Percentiles rank a stretch among this genome's conserved stretches.
Conservation (phyloP, 768 basidiomycete species). For the Cantharellus cinnabarinus region DNA sequence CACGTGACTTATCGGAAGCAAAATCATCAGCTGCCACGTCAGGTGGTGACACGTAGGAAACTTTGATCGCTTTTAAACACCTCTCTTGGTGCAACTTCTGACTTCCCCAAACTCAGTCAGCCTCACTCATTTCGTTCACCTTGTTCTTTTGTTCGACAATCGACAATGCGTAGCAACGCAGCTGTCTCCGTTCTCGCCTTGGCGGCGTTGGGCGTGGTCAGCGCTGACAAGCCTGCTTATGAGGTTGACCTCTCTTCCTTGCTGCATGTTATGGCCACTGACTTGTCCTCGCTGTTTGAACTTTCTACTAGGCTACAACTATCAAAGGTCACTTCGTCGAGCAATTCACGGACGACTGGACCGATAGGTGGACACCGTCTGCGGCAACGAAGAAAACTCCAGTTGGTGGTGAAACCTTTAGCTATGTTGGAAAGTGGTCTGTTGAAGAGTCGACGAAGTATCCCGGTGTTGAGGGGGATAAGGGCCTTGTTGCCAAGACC, state of each 20-base stretch:
- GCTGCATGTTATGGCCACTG: background rate
- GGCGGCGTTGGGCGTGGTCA: background rate
- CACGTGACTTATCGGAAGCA: too few relatives aligned
- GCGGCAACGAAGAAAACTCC: constrained; percentile 97
- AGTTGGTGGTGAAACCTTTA: constrained; percentile 87
- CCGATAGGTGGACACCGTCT: constrained; percentile 85
- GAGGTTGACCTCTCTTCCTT: background rate
- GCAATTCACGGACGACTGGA: constrained; percentile 86
- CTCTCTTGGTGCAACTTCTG: background rate
- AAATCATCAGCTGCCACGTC: background rate
- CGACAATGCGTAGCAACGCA: background rate
- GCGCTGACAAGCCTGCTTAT: background rate
- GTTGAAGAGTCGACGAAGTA: constrained; percentile 66
- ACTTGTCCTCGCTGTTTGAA: background rate
- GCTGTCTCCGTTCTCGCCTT: background rate
- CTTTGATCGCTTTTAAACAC: background rate
- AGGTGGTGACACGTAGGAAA: background rate
- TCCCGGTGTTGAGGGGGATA: constrained; percentile 64
- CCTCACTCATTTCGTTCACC: background rate
- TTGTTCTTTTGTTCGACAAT: background rate
- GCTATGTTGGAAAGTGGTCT: constrained; percentile 92
- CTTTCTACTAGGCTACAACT: constrained; percentile 34
- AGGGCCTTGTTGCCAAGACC: constrained; percentile 84
- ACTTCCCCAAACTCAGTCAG: background rate
- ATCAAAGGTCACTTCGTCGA: constrained; percentile 85